phyloP scores from a whole-genome alignment of 371 early-diverging fungal genomes.

The Mucor mucedo region DNA sequence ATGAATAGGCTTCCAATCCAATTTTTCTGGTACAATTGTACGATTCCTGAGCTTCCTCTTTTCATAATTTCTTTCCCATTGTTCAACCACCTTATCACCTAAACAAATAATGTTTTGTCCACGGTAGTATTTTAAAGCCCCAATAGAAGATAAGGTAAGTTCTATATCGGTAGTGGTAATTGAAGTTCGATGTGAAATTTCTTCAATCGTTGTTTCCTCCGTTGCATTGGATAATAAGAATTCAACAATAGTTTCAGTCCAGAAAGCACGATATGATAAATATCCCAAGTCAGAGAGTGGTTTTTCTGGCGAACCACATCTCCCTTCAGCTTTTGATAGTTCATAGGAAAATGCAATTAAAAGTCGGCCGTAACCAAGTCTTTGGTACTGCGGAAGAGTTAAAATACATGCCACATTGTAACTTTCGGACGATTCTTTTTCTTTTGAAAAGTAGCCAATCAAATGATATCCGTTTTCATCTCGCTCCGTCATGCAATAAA shows the following conservation, averaged over 20 bases:
- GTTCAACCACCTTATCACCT: slow-evolving; percentile 84
- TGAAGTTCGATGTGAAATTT: slow-evolving; percentile 86
- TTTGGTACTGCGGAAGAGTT: slow-evolving; percentile 97
- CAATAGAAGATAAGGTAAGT: slow-evolving; percentile 90
- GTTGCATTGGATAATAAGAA: slow-evolving; percentile 50
- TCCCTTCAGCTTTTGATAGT: slow-evolving; percentile 94
- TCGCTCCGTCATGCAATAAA: slow-evolving; percentile 91
- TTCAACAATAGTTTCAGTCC: slow-evolving; percentile 88
- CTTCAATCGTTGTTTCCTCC: slow-evolving; percentile 75
- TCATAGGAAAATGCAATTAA: slow-evolving; percentile 98
- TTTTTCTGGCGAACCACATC: slow-evolving; percentile 98
- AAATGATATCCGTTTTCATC: slow-evolving; percentile 89
- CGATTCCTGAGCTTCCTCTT: slow-evolving; percentile 62
- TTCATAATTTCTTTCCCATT: slow-evolving; percentile 72
- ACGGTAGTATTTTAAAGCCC: slow-evolving; percentile 93
- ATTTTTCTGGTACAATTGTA: slow-evolving; percentile 77
- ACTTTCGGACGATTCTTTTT: slow-evolving; percentile 95
- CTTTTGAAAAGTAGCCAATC: slow-evolving; percentile 99
- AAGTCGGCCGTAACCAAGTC: slow-evolving; percentile 97
- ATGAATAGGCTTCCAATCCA: slow-evolving; percentile 83
- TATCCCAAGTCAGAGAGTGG: slow-evolving; percentile 99
- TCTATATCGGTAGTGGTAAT: slow-evolving; percentile 95
- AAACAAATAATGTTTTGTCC: slow-evolving; percentile 93
- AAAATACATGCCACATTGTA: slow-evolving; percentile 99
- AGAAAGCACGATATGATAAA: slow-evolving; percentile 95